Evolutionary conservation across 2,329 filamentous ascomycete species (phyloP).

Genomic region (Arthrobotrys sphaeroides): DNA sequence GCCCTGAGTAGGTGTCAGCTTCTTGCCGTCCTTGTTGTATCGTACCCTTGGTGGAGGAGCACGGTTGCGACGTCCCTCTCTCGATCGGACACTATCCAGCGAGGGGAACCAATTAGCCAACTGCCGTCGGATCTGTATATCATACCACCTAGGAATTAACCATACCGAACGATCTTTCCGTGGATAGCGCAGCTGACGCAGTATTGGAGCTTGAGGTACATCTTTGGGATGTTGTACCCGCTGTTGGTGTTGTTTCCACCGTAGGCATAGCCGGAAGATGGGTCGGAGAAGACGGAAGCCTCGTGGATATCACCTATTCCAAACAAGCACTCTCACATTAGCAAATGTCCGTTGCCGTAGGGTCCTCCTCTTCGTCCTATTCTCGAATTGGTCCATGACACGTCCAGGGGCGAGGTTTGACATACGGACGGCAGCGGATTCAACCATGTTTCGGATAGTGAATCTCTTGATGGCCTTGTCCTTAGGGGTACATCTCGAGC

Average conservation of each 20-base stretch:
- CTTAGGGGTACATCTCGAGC: slow-evolving; percentile 86
- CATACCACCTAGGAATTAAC: slow-evolving; percentile 59
- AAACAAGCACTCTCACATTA: background rate
- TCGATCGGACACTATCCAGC: slow-evolving; percentile 84
- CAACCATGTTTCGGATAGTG: slow-evolving; percentile 99
- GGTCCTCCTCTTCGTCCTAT: background rate
- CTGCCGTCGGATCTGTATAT: slow-evolving; percentile 55
- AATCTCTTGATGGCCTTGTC: slow-evolving; percentile 99
- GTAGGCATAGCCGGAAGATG: slow-evolving; percentile 32
- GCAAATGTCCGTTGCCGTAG: background rate
- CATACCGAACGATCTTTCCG: slow-evolving; percentile 99
- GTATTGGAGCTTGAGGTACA: slow-evolving; percentile 99
- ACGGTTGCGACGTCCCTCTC: slow-evolving; percentile 97
- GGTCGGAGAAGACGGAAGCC: slow-evolving; percentile 87
- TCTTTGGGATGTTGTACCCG: slow-evolving; percentile 99
- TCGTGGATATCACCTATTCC: slow-evolving; percentile 98
- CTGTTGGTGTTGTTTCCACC: background rate
- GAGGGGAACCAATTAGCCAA: slow-evolving; percentile 61
- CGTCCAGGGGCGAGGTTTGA: slow-evolving; percentile 59
- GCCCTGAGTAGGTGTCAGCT: slow-evolving; percentile 87
- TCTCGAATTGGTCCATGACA: too few relatives aligned
- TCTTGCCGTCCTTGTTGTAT: slow-evolving; percentile 99
- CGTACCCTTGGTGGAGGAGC: slow-evolving; percentile 95
- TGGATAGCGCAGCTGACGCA: slow-evolving; percentile 99
- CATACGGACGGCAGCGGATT: slow-evolving; percentile 99